Base-by-base conservation (phyloP, 352 stramenopile genomes). In the Phytophthora europaea region DNA sequence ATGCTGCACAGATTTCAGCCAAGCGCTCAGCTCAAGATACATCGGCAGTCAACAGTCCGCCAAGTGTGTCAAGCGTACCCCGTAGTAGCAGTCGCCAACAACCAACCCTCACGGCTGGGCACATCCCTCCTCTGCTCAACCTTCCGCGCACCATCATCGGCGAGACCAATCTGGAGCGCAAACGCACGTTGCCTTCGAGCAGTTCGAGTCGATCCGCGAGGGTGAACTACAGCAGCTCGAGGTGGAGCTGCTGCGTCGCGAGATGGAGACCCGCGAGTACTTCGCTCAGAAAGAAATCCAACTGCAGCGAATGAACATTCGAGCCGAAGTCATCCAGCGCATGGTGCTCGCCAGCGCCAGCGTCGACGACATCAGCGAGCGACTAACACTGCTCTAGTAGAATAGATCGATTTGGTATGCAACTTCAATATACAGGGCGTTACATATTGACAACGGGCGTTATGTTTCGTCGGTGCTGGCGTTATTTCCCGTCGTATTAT, bases 211-310 rank as follows among this genome's bases (percentile, higher is more conserved):
- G 54, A 43, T 53, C 1, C 12, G 31, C n/a, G 70, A 70, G 48
- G 62, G 53, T 18, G 54, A 78, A 20, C 48, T 74, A 20, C 66
- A 74, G 28, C 56, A 74, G 23, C 38, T 64, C 26, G 60, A 74
- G 26, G 10, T 74, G 28, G 31, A 69, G 7, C 10, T 74, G 33
- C 48, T 78, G 12, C 71, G 61, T 23, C 56, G 50, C 40, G 71
- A 78, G 43, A 73, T 78, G 65, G 22, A 78, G 51, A 61, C 52
- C 12, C 60, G 71, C 16, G 43, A 78, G 28, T 58, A 51, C 8
- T 61, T 63, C 22, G 65, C 54, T 8, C 71, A 58, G 38, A 66
- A 54, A 31, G 65, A 75, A 40, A 61, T 78, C 23, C 6, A 72
- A 34, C 43, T 74, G 18, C 61, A 74, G 51, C 47, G 36, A 2